Evolutionary conservation across 805 yeast genomes (phyloP), one percentile per base, ranked within the genome.

Genomic region (Candida cerambycidarum): DNA sequence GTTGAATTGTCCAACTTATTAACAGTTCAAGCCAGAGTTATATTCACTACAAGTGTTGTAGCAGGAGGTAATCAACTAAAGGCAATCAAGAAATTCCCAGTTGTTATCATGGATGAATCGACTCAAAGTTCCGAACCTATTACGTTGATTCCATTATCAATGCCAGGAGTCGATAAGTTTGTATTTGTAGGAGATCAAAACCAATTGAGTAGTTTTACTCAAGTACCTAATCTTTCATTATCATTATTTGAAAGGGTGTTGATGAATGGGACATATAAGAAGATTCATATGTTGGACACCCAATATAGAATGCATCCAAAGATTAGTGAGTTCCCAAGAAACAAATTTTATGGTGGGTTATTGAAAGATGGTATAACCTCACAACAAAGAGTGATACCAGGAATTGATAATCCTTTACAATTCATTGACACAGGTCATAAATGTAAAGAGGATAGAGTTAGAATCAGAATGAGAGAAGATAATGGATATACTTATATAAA

Each of bases 161-260:
- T 83, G 70, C 76, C 80, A 3, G 85, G 85, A 12, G 80, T 83
- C 39, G 76, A 76, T 41, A 81, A 78, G 52, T 79, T 83, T 58
- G 78, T 83, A 2, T 79, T 84, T 55, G 89, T 80, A 29, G 90
- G 89, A 47, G 92, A 84, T 61, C 86, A 83, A 52, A 82, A 79
- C 46, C 92, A 84, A 59, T 69, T 84, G 65, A 79, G 85, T 57
- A 79, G 85, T 48, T 84, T 83, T 57, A 78, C 87, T 4, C 80
- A 81, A 51, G 79, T 83, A 16, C 85, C 86, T 38, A 75, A 78
- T 43, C 64, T 84, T 45, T 82, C 83, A 41, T 68, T 79, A 63
- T 82, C 89, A 1, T 60, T 84, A 43, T 84, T 84, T 53, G 89
- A 84, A 63, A 69, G 92, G 55, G 76, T 82, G 3, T 58, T 84